Evolutionary conservation across 805 yeast genomes (phyloP).

Genomic region (Metschnikowia aberdeeniae): DNA sequence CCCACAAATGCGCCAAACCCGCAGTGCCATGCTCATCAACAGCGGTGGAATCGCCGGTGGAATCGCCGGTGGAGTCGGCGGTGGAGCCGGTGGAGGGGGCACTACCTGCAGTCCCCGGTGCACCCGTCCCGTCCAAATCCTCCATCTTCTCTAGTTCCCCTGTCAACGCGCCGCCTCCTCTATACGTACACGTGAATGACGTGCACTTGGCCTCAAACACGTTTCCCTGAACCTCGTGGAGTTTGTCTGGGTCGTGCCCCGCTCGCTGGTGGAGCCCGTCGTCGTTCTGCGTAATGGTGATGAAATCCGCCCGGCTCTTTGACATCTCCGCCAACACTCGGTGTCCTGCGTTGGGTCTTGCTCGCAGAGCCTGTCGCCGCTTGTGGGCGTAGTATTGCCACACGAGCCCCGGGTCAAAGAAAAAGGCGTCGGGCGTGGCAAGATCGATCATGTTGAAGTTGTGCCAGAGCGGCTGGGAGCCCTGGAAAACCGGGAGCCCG

Average conservation of each 20-base stretch:
- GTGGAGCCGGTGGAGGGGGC: too few species aligned
- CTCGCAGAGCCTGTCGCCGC: slow-evolving; percentile 58
- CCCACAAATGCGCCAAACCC: too few species aligned
- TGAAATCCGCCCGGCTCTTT: slow-evolving; percentile 30
- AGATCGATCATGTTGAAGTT: slow-evolving; percentile 74
- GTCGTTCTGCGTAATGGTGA: slow-evolving; percentile 79
- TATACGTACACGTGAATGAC: slow-evolving; percentile 64
- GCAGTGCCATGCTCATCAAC: too few species aligned
- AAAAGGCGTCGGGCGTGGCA: slow-evolving; percentile 90
- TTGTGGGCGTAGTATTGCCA: slow-evolving; percentile 86
- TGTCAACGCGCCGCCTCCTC: slow-evolving; percentile 41
- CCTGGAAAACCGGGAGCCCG: slow-evolving; percentile 72
- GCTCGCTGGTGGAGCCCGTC: slow-evolving; percentile 73
- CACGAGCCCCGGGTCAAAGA: slow-evolving; percentile 75
- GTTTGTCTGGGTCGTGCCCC: slow-evolving; percentile 47
- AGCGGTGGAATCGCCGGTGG: too few species aligned
- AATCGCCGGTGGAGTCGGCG: too few species aligned
- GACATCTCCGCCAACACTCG: slow-evolving; percentile 62
- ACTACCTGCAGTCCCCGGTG: slow-evolving; percentile 18
- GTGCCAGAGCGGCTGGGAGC: slow-evolving; percentile 73
- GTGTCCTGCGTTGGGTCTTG: slow-evolving; percentile 75
- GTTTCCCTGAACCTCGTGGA: slow-evolving; percentile 77
- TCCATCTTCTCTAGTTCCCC: not conserved
- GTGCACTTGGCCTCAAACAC: slow-evolving; percentile 74
- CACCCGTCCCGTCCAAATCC: slow-evolving; percentile 48